phyloP scores from a whole-genome alignment of 805 yeast genomes.

The Pichia cabralensis region DNA sequence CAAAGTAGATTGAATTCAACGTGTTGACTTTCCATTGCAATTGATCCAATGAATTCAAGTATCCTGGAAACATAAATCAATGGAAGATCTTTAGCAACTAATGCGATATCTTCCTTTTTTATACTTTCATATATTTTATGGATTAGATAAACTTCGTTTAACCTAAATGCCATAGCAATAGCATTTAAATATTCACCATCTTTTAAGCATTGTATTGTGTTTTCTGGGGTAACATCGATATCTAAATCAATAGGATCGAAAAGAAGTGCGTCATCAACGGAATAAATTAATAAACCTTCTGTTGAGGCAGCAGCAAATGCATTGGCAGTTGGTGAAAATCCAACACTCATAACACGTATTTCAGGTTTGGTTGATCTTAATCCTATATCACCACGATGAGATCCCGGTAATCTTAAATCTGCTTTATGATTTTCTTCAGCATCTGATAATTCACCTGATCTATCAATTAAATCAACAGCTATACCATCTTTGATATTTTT shows the following conservation, averaged over 20 bases:
- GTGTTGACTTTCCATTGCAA: slow-evolving; percentile 65
- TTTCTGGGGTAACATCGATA: slow-evolving; percentile 79
- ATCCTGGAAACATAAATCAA: slow-evolving; percentile 62
- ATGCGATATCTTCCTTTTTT: slow-evolving; percentile 57
- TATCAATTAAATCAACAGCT: slow-evolving; percentile 69
- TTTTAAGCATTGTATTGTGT: slow-evolving; percentile 49
- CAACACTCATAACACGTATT: slow-evolving; percentile 67
- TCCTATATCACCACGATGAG: slow-evolving; percentile 72
- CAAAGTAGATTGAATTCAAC: slow-evolving; percentile 77
- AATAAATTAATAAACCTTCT: slow-evolving; percentile 78
- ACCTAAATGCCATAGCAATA: slow-evolving; percentile 84
- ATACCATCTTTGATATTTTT: slow-evolving; percentile 83
- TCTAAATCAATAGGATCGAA: slow-evolving; percentile 96
- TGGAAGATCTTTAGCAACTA: slow-evolving; percentile 67
- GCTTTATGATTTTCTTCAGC: slow-evolving; percentile 49
- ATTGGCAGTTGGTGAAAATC: slow-evolving; percentile 82
- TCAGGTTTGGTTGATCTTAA: slow-evolving; percentile 70
- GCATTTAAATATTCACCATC: slow-evolving; percentile 65
- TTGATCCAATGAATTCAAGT: slow-evolving; percentile 58
- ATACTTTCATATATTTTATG: slow-evolving; percentile 64
- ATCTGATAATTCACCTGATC: slow-evolving; percentile 79
- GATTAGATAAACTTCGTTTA: slow-evolving; percentile 71
- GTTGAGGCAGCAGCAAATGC: slow-evolving; percentile 94
- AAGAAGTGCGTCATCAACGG: slow-evolving; percentile 61
- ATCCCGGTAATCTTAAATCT: slow-evolving; percentile 77